Percentiles rank a stretch among this genome's conserved stretches.
Evolutionary conservation across 306 rosid species (phyloP).

Genomic region (Trifolium repens): DNA sequence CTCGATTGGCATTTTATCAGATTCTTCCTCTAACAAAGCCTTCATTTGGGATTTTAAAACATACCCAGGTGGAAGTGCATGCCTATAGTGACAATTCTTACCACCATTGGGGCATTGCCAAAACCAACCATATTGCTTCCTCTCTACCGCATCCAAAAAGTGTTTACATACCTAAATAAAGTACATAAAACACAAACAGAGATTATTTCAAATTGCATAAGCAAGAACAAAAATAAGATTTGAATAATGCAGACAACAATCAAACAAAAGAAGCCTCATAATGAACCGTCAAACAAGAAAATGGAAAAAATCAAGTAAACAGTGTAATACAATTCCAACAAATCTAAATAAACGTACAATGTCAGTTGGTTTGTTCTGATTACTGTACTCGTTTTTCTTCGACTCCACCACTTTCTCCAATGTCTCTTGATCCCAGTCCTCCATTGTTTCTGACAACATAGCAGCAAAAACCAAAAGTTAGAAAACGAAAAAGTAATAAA

Average conservation of each 20-base stretch:
- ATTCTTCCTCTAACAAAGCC: conserved; percentile 85
- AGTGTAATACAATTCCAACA: conserved; percentile 9
- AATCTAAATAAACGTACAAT: conserved; percentile 60
- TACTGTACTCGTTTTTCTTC: conserved; percentile 68
- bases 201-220: conserved; percentile 6
- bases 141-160: conserved; percentile 90
- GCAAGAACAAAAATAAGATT: conserved; percentile 11
- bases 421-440: conserved; percentile 98
- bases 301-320: conserved; percentile 14
- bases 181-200: conserved; percentile 12
- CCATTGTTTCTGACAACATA: conserved; percentile 74
- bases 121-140: conserved; percentile 98
- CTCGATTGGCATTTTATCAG: conserved; percentile 72
- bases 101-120: conserved; percentile 94
- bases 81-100: conserved; percentile 92
- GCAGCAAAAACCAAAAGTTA: conserved; percentile 15
- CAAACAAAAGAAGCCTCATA: background rate
- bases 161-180: conserved; percentile 56
- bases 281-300: background rate
- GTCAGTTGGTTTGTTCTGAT: conserved; percentile 96
- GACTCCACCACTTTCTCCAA: conserved; percentile 95
- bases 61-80: conserved; percentile 98
- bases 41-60: conserved; percentile 96
- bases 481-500: background rate
- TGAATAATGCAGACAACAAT: conserved; percentile 24